phyloP scores from a whole-genome alignment of 164 flowering plant species.

The Paratinospora sagittata region DNA sequence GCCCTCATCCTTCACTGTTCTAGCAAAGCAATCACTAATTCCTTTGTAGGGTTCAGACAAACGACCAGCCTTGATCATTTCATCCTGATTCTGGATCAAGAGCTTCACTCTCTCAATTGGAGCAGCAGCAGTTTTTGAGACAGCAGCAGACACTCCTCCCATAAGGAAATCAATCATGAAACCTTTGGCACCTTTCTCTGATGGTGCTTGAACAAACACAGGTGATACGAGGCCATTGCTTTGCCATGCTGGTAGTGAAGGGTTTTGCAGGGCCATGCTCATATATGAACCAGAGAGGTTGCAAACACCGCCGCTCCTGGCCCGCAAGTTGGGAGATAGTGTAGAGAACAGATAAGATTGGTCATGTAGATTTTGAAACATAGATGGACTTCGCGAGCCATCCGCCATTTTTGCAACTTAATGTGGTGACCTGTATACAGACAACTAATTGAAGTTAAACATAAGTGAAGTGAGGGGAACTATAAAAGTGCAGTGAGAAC shows the following conservation, averaged over 20 bases:
- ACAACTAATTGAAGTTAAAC: neutral
- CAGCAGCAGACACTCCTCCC: slow-evolving; percentile 59
- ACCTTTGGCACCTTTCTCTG: slow-evolving; percentile 30
- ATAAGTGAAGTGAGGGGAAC: no score
- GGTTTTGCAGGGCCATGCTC: slow-evolving; percentile 34
- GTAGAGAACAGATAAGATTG: slow-evolving; percentile 42
- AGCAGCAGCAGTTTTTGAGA: slow-evolving; percentile 56
- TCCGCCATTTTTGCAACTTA: slow-evolving; percentile 44
- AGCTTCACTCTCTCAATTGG: slow-evolving; percentile 62
- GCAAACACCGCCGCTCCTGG: slow-evolving; percentile 26
- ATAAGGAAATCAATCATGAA: slow-evolving; percentile 46
- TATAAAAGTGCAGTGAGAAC: no score
- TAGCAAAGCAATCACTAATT: slow-evolving; percentile 43
- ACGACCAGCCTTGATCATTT: slow-evolving; percentile 48
- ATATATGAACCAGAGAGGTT: slow-evolving; percentile 21
- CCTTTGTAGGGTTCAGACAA: slow-evolving; percentile 54
- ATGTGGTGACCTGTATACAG: slow-evolving; percentile 32
- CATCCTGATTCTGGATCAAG: slow-evolving; percentile 53
- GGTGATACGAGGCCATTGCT: slow-evolving; percentile 28
- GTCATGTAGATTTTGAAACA: slow-evolving; percentile 37
- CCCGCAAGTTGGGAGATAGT: slow-evolving; percentile 35
- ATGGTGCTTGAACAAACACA: slow-evolving; percentile 37
- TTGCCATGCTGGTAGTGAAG: slow-evolving; percentile 20
- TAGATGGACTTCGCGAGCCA: slow-evolving; percentile 41
- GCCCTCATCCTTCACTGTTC: slow-evolving; percentile 56